Evolutionary conservation across 2,329 filamentous ascomycete species (phyloP).

Genomic region (Thyridium curvatum): DNA sequence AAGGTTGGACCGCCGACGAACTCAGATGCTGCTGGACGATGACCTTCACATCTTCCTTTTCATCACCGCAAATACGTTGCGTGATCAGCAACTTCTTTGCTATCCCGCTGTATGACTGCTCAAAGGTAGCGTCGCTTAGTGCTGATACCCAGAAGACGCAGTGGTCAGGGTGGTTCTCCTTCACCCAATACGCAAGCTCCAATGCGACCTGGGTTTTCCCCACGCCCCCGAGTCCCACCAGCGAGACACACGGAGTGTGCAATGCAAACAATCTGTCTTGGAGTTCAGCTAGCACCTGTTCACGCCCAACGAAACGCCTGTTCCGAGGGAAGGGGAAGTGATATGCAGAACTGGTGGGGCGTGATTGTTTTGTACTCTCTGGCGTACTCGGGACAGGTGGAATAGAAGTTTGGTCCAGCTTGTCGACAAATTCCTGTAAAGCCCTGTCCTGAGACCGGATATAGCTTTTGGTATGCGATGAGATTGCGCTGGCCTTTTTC

Average conservation of each 20-base stretch:
- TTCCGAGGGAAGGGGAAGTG: neutral
- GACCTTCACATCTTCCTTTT: slow-evolving; percentile 1
- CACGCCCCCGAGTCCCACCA: slow-evolving; percentile 27
- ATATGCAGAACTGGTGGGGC: neutral
- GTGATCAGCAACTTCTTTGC: neutral
- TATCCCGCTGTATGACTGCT: slow-evolving; percentile 24
- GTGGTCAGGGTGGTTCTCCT: slow-evolving; percentile 19
- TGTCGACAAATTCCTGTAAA: slow-evolving; percentile 1
- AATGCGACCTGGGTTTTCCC: slow-evolving; percentile 31
- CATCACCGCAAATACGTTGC: neutral
- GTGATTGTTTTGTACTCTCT: neutral
- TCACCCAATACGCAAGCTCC: slow-evolving; percentile 27
- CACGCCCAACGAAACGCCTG: neutral
- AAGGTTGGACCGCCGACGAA: slow-evolving; percentile 16
- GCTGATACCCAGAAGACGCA: slow-evolving; percentile 33
- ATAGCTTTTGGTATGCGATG: slow-evolving; percentile 14
- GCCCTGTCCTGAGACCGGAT: slow-evolving; percentile 6
- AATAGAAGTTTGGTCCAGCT: neutral
- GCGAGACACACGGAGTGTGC: slow-evolving; percentile 9
- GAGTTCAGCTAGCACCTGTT: neutral
- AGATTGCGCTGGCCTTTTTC: slow-evolving; percentile 14
- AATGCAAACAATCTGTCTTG: neutral
- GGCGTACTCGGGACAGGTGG: slow-evolving; percentile 6
- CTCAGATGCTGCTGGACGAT: slow-evolving; percentile 11
- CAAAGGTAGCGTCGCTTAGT: slow-evolving; percentile 21